phyloP scores from a whole-genome alignment of 176 grass and related monocot species.

The Dendrocalamus sinicus region DNA sequence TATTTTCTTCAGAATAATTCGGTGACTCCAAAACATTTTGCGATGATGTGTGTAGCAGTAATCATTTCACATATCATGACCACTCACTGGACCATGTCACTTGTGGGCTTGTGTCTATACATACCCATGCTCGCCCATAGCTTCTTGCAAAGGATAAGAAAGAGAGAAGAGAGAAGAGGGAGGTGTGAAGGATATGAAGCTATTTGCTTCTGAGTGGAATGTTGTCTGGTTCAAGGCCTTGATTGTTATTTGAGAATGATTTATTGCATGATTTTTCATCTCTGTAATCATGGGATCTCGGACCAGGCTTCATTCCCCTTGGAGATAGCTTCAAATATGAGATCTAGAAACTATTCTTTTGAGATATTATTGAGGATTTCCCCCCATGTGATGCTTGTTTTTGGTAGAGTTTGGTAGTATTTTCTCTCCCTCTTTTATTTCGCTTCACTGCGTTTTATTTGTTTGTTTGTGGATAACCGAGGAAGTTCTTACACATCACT shows the following conservation, averaged over 20 bases:
- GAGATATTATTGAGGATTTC: not conserved
- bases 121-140: slow-evolving; percentile 56
- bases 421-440: not conserved
- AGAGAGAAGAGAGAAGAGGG: not conserved
- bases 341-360: slow-evolving; percentile 1
- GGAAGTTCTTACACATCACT: slow-evolving; percentile 35
- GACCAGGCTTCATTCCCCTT: slow-evolving; percentile 99
- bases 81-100: slow-evolving; percentile 38
- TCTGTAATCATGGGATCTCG: slow-evolving; percentile 58
- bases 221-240: slow-evolving; percentile 93
- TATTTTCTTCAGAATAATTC: slow-evolving; percentile 14
- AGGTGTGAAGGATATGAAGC: slow-evolving; percentile 53
- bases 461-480: slow-evolving; percentile 36
- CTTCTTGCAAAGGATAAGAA: slow-evolving; percentile 34
- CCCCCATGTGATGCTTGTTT: not conserved
- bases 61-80: slow-evolving; percentile 96
- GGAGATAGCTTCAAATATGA: slow-evolving; percentile 65
- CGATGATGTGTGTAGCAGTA: slow-evolving; percentile 41
- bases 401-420: not conserved
- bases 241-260: slow-evolving; percentile 38
- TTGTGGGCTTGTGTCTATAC: slow-evolving; percentile 52
- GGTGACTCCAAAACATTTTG: slow-evolving; percentile 35
- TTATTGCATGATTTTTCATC: not conserved
- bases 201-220: slow-evolving; percentile 91
- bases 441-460: not conserved